Conservation (phyloP, 192 early-diverging fungal genomes). For the Coemansia sp. region DNA sequence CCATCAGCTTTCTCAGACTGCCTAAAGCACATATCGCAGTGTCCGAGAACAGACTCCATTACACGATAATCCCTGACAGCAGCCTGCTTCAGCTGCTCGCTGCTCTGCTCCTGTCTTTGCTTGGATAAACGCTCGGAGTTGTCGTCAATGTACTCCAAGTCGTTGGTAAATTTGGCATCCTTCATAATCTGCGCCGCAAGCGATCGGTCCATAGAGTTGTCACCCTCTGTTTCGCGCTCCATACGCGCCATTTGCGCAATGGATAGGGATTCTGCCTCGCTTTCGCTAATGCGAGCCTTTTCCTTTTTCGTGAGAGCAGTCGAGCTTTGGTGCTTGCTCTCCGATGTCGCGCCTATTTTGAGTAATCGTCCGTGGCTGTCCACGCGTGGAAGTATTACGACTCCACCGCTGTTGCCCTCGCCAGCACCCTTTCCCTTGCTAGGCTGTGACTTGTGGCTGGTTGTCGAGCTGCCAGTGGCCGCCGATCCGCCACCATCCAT, state of each 20-base stretch:
- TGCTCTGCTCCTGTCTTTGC: conserved; percentile 61
- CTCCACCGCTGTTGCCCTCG: conserved; percentile 15
- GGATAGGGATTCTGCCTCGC: background rate
- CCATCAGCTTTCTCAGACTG: conserved; percentile 32
- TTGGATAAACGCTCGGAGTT: conserved; percentile 76
- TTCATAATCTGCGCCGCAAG: conserved; percentile 47
- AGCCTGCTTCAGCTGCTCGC: conserved; percentile 67
- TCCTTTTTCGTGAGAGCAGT: conserved; percentile 6
- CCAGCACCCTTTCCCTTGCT: background rate
- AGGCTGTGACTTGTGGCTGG: background rate
- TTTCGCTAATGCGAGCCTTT: conserved; percentile 19
- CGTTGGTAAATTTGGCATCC: conserved; percentile 57
- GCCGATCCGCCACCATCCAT: conserved; percentile 44
- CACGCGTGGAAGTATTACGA: conserved; percentile 40
- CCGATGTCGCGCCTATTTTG: conserved; percentile 13
- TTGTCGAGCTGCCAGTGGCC: background rate
- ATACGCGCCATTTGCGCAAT: conserved; percentile 37
- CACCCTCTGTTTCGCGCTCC: conserved; percentile 32
- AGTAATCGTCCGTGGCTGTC: conserved; percentile 46
- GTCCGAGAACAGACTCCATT: conserved; percentile 58
- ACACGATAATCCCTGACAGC: conserved; percentile 73
- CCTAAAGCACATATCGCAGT: conserved; percentile 80
- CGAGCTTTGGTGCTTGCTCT: background rate
- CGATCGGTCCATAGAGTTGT: conserved; percentile 24
- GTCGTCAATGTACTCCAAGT: conserved; percentile 94